These are phyloP conservation scores for Termitomyces sp. DNA, from an alignment of 768 basidiomycete genomes.

Conservation along the genomic window DNA sequence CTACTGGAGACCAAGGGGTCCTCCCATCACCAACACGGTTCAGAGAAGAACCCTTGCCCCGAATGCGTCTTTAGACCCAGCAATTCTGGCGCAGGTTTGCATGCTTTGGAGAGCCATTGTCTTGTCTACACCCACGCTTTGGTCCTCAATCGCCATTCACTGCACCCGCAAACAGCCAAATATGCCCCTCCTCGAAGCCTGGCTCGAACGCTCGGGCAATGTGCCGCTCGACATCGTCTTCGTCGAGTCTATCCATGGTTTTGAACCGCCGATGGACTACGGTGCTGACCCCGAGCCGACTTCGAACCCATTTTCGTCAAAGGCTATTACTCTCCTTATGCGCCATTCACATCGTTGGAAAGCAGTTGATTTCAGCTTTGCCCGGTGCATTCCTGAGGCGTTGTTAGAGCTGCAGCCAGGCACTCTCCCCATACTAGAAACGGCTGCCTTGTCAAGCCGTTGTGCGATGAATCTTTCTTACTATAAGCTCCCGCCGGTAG, in stretches of 20 bases:
- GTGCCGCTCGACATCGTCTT: slow-evolving; percentile 1
- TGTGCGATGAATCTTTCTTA: neutral
- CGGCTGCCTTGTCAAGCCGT: slow-evolving; percentile 2
- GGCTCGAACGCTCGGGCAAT: slow-evolving; percentile 1
- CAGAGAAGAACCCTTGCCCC: slow-evolving; percentile 3
- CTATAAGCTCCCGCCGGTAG: neutral
- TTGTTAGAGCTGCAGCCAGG: neutral
- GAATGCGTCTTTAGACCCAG: neutral
- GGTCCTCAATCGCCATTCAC: slow-evolving; percentile 1
- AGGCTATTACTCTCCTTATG: slow-evolving; percentile 2
- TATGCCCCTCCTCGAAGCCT: neutral
- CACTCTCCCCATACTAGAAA: neutral
- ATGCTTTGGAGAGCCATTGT: slow-evolving; percentile 4
- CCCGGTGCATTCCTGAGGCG: neutral
- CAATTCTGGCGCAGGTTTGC: slow-evolving; percentile 6
- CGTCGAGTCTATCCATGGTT: neutral
- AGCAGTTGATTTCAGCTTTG: slow-evolving; percentile 3
- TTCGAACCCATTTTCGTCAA: neutral
- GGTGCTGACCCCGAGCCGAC: neutral
- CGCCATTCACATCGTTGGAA: slow-evolving; percentile 6
- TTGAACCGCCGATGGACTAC: neutral
- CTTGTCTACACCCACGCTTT: neutral
- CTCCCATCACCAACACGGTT: neutral
- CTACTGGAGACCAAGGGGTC: neutral
- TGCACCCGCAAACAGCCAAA: neutral